Percentiles rank a stretch among this genome's conserved stretches.
phyloP scores from a whole-genome alignment of 2,329 filamentous ascomycete species.

The Chrysoporthe puriensis region DNA sequence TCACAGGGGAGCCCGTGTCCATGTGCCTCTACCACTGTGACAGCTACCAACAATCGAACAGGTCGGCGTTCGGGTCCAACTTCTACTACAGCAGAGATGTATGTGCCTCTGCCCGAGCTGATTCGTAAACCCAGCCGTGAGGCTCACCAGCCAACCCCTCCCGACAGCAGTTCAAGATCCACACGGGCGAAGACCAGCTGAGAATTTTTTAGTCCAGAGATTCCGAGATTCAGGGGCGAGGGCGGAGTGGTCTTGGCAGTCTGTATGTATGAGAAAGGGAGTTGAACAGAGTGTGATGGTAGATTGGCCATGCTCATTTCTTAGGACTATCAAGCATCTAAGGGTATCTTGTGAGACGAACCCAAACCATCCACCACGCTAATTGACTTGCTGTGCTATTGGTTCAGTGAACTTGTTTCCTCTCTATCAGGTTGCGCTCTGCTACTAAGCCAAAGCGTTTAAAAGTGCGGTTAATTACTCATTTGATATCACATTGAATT shows the following conservation, averaged over 20 bases:
- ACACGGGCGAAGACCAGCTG: background rate
- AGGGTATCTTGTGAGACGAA: too few relatives aligned
- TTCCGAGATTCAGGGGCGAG: too few relatives aligned
- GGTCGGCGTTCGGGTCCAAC: background rate
- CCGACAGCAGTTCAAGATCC: background rate
- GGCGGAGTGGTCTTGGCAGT: too few relatives aligned
- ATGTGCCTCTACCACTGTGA: background rate
- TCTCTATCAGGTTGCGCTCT: too few relatives aligned
- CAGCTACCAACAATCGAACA: background rate
- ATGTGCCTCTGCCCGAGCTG: background rate
- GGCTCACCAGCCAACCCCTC: background rate
- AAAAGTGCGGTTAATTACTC: background rate
- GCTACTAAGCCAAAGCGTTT: too few relatives aligned
- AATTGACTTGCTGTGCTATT: too few relatives aligned
- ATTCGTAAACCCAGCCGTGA: background rate
- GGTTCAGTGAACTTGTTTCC: too few relatives aligned
- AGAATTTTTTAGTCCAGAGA: background rate
- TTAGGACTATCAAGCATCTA: too few relatives aligned
- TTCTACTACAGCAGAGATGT: background rate
- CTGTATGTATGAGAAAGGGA: too few relatives aligned
- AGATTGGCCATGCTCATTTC: too few relatives aligned
- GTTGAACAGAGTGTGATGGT: too few relatives aligned
- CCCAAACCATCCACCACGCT: too few relatives aligned
- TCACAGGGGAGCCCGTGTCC: background rate
- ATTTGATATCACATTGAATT: background rate